A percentile compares a stretch with the other conserved stretches of the same genome.
Conservation (phyloP, 805 yeast genomes). For the Teunomyces barrocoloradensis region DNA sequence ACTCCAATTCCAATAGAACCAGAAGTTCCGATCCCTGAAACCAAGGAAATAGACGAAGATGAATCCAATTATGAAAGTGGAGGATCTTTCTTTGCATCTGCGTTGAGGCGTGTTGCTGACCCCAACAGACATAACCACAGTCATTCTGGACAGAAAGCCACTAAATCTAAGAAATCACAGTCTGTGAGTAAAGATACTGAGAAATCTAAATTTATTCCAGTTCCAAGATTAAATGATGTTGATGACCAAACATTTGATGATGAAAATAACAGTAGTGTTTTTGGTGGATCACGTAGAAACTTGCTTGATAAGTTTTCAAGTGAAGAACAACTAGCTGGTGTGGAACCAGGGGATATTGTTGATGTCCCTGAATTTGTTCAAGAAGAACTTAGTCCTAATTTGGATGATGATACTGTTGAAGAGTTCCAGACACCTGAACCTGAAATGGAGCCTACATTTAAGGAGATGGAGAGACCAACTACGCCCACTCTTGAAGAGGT, state of each 20-base stretch:
- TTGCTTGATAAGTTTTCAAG: background rate
- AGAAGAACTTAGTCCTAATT: too few species aligned
- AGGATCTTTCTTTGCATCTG: background rate
- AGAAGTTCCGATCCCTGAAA: background rate
- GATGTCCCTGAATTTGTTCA: background rate
- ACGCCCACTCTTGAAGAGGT: too few species aligned
- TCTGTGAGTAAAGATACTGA: background rate
- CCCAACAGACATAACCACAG: background rate
- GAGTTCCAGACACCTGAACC: background rate
- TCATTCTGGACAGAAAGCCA: too few species aligned
- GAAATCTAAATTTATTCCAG: slow-evolving; percentile 2
- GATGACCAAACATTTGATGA: slow-evolving; percentile 1
- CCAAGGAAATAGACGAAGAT: background rate
- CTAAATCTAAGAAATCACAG: too few species aligned
- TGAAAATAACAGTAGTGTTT: background rate
- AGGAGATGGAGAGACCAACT: background rate
- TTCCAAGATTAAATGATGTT: slow-evolving; percentile 3
- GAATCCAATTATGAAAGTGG: background rate
- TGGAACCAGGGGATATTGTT: background rate
- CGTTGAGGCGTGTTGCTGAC: background rate
- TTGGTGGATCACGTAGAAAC: background rate
- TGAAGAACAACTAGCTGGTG: background rate
- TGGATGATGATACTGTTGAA: background rate
- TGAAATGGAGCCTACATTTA: background rate
- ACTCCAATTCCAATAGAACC: background rate